These are phyloP conservation scores for Baudoinia panamericana DNA, from an alignment of 495 filamentous ascomycete species.

Conservation along the genomic window DNA sequence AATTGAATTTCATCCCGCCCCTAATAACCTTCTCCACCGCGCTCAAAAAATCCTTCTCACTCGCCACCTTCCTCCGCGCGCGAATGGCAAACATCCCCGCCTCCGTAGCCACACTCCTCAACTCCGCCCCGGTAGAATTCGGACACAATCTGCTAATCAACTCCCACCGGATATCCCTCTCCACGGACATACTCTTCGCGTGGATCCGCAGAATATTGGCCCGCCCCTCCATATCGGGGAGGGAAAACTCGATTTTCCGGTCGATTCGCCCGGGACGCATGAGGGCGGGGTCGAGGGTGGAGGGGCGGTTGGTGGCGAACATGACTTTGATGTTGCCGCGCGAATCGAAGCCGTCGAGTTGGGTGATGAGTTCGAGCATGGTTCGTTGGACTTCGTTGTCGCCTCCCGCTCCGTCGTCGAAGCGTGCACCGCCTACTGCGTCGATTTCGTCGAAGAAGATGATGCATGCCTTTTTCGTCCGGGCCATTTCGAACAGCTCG, in stretches of 20 bases:
- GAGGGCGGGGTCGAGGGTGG: slow-evolving; percentile 86
- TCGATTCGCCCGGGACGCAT: slow-evolving; percentile 98
- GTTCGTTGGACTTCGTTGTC: slow-evolving; percentile 99
- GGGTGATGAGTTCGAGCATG: slow-evolving; percentile 97
- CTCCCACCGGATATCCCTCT: slow-evolving; percentile 98
- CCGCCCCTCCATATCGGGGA: slow-evolving; percentile 90
- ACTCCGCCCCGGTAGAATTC: slow-evolving; percentile 89
- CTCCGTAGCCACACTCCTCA: slow-evolving; percentile 94
- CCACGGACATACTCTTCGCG: slow-evolving; percentile 98
- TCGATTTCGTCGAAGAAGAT: slow-evolving; percentile 99
- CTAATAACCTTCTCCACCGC: slow-evolving; percentile 99
- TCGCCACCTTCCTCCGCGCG: slow-evolving; percentile 91
- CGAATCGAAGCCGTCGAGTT: slow-evolving; percentile 93
- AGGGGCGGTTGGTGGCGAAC: slow-evolving; percentile 97
- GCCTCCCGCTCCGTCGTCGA: slow-evolving; percentile 93
- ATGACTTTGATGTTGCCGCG: slow-evolving; percentile 99
- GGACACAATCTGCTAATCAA: slow-evolving; percentile 91
- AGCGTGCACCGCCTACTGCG: slow-evolving; percentile 93
- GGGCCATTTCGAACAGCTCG: slow-evolving; percentile 98
- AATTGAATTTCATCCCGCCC: slow-evolving; percentile 98
- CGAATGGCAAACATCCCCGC: slow-evolving; percentile 98
- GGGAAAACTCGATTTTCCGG: slow-evolving; percentile 95
- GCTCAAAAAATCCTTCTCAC: slow-evolving; percentile 97
- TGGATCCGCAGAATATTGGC: slow-evolving; percentile 97
- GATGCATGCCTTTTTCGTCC: slow-evolving; percentile 98